Evolutionary conservation across 1,284 basidiomycete genomes (phyloP).

Genomic region (Phaffia rhodozyma): DNA sequence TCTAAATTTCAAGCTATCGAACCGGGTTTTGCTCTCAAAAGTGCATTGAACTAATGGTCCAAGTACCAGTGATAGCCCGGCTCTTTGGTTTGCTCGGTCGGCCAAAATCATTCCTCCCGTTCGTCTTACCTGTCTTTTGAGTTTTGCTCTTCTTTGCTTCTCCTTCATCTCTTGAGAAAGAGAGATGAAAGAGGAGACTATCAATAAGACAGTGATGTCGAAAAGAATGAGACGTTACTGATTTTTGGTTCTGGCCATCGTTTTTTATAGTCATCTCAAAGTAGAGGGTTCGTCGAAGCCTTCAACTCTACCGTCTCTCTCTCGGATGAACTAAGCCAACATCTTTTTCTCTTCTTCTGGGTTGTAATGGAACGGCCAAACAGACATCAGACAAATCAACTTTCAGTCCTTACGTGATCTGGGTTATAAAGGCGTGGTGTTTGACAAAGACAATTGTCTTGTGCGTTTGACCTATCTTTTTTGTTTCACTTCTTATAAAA

Average conservation of each 20-base stretch:
- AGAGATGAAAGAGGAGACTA: neutral
- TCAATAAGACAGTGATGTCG: neutral
- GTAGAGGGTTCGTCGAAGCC: constrained; percentile 2
- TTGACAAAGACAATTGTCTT: constrained; percentile 97
- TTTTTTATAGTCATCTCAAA: neutral
- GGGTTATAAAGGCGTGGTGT: constrained; percentile 76
- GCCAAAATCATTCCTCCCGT: constrained; percentile 3
- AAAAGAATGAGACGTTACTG: neutral
- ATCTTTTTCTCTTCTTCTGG: neutral
- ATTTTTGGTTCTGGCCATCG: neutral
- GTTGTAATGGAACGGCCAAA: constrained; percentile 27
- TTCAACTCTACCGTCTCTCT: neutral
- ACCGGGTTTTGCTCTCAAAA: no score
- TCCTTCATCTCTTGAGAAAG: neutral
- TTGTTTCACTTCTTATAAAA: neutral
- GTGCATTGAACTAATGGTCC: neutral
- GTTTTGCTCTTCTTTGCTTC: no score
- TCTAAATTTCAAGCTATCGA: no score
- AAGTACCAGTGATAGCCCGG: neutral
- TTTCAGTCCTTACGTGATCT: constrained; percentile 61
- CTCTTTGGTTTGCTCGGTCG: neutral
- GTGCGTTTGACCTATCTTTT: constrained; percentile 39
- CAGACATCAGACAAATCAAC: constrained; percentile 80
- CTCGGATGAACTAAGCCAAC: neutral
- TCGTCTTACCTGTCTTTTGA: neutral